Evolutionary conservation across 2,329 filamentous ascomycete genomes (phyloP).

Genomic region (Sordariomycetes sp.): DNA sequence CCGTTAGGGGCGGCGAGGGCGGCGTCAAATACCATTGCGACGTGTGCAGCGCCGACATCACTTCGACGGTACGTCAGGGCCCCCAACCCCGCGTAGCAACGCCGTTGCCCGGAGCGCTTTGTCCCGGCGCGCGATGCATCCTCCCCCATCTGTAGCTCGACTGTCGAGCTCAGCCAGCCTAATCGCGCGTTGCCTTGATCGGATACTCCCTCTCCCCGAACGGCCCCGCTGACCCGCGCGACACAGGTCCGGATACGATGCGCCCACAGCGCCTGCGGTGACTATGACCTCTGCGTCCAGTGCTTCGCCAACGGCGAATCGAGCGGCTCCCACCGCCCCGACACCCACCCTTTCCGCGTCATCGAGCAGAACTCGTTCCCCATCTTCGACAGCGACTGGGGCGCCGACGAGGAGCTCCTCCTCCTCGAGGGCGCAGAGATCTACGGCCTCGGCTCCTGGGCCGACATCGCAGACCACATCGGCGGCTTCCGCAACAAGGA

Average conservation of each 20-base stretch:
- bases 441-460: constrained; percentile 93
- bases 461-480: constrained; percentile 95
- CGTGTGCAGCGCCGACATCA: constrained; percentile 92
- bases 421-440: constrained; percentile 89
- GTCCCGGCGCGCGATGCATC: neutral
- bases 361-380: constrained; percentile 98
- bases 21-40: constrained; percentile 96
- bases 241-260: constrained; percentile 84
- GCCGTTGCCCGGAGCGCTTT: neutral
- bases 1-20: constrained; percentile 70
- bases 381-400: constrained; percentile 91
- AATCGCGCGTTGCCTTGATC: neutral
- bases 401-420: constrained; percentile 90
- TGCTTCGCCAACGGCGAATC: constrained; percentile 78
- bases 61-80: constrained; percentile 63
- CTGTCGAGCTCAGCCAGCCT: neutral
- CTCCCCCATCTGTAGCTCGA: neutral
- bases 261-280: constrained; percentile 67
- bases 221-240: constrained; percentile 5
- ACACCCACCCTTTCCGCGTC: constrained; percentile 77
- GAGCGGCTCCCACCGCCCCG: constrained; percentile 74
- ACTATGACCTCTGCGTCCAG: constrained; percentile 93
- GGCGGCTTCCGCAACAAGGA: constrained; percentile 90
- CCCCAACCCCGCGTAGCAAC: neutral
- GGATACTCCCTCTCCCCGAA: neutral